Evolutionary conservation across 352 stramenopile genomes (phyloP).

Genomic region (Phytophthora colocasiae): DNA sequence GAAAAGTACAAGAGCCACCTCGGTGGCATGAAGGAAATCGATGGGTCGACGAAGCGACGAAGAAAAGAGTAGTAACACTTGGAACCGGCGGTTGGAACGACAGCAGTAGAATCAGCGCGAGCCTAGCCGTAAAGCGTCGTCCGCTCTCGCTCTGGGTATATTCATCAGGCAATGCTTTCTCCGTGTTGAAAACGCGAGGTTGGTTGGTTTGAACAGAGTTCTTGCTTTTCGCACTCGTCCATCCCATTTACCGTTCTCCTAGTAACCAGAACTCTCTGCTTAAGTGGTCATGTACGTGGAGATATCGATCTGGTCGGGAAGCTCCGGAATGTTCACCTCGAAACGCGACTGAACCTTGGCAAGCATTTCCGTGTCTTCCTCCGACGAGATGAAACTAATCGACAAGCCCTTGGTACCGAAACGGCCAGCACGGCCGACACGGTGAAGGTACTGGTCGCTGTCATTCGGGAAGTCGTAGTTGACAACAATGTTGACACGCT

Average conservation of each 20-base stretch:
- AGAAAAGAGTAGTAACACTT: slow-evolving; percentile 77
- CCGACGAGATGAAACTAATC: slow-evolving; percentile 99
- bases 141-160: slow-evolving; percentile 51
- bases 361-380: slow-evolving; percentile 98
- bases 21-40: slow-evolving; percentile 77
- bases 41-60: slow-evolving; percentile 57
- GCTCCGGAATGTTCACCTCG: slow-evolving; percentile 99
- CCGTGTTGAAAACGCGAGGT: slow-evolving; percentile 38
- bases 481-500: slow-evolving; percentile 99
- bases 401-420: slow-evolving; percentile 99
- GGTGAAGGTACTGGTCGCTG: slow-evolving; percentile 99
- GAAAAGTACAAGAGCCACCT: slow-evolving; percentile 83
- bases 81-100: slow-evolving; percentile 41
- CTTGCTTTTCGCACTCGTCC: slow-evolving; percentile 24
- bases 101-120: slow-evolving; percentile 45
- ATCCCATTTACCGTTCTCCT: slow-evolving; percentile 19
- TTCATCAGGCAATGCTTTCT: slow-evolving; percentile 44
- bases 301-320: slow-evolving; percentile 99
- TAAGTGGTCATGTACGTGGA: slow-evolving; percentile 98
- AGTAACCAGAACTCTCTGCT: slow-evolving; percentile 29
- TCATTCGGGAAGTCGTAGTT: slow-evolving; percentile 99
- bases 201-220: slow-evolving; percentile 38
- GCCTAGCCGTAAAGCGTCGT: slow-evolving; percentile 48
- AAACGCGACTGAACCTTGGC: slow-evolving; percentile 99
- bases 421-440: slow-evolving; percentile 97